Conservation (phyloP, 257 asterid genomes). For the Nicotiana knightiana region DNA sequence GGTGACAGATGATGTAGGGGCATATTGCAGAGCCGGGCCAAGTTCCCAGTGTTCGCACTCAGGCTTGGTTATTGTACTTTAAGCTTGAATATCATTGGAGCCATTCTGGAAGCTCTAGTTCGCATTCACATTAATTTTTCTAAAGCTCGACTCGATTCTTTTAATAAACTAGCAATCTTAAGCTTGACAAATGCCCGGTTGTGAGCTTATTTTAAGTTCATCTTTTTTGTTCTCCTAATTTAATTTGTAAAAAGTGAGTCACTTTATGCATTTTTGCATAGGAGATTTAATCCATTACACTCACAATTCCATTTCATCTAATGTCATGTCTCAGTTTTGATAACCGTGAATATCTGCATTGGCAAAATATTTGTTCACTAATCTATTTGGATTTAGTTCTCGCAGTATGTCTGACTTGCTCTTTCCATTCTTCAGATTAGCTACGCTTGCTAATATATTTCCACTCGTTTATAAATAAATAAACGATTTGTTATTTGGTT, state of each 20-base stretch:
- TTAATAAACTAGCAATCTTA: background rate
- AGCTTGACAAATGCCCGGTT: background rate
- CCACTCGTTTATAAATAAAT: background rate
- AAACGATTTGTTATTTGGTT: background rate
- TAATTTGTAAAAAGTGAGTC: background rate
- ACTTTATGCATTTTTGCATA: background rate
- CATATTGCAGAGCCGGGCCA: too few relatives aligned
- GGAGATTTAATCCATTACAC: background rate
- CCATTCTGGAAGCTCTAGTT: too few relatives aligned
- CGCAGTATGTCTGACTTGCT: background rate
- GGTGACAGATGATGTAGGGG: too few relatives aligned
- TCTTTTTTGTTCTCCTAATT: background rate
- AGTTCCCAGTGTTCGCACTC: too few relatives aligned
- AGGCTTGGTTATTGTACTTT: too few relatives aligned
- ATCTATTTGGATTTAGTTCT: background rate
- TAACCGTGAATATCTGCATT: background rate
- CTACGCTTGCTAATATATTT: background rate
- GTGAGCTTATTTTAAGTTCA: background rate
- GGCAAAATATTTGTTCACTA: too few relatives aligned
- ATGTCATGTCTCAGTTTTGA: background rate
- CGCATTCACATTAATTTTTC: too few relatives aligned
- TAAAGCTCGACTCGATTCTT: too few relatives aligned
- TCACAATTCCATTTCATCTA: background rate
- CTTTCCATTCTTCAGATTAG: background rate
- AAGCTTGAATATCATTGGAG: too few relatives aligned